Conservation (phyloP, 805 yeast genomes). For the Saccharomycopsis sp. region DNA sequence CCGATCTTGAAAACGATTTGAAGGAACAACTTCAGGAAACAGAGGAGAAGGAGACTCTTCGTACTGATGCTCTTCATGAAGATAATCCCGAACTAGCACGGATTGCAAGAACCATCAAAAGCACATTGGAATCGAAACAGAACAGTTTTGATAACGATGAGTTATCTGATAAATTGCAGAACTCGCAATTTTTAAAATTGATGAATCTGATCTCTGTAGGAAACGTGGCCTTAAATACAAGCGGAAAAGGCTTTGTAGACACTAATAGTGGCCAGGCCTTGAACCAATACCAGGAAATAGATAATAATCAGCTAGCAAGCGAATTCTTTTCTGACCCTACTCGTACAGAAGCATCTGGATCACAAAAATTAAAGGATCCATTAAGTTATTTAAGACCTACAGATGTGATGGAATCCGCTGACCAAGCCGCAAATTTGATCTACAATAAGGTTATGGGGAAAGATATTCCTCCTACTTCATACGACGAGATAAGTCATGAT, state of each 20-base stretch:
- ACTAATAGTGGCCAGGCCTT: conserved; percentile 32
- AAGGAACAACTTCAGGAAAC: conserved; percentile 18
- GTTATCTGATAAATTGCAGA: conserved; percentile 33
- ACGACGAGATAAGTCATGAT: conserved; percentile 15
- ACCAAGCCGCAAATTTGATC: conserved; percentile 12
- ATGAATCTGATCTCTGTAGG: conserved; percentile 36
- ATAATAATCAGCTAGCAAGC: neutral
- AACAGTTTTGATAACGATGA: conserved; percentile 24
- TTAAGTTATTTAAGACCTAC: conserved; percentile 7
- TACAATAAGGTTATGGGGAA: conserved; percentile 11
- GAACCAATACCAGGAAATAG: neutral
- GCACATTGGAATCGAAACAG: conserved; percentile 23
- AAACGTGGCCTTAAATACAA: conserved; percentile 32
- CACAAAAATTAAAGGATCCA: conserved; percentile 13
- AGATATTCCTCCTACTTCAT: conserved; percentile 12
- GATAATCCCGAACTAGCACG: conserved; percentile 33
- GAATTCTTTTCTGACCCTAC: neutral
- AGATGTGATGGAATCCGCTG: conserved; percentile 7
- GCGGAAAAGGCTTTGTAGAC: conserved; percentile 34
- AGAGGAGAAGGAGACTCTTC: neutral
- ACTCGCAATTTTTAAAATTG: conserved; percentile 35
- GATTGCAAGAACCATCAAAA: conserved; percentile 35
- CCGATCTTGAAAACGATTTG: conserved; percentile 24
- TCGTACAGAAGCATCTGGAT: neutral
- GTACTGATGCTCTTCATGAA: neutral